These are phyloP conservation scores for Tetrahymena elliotti DNA, from an alignment of 73 alveolate species.

Conservation along the genomic window DNA sequence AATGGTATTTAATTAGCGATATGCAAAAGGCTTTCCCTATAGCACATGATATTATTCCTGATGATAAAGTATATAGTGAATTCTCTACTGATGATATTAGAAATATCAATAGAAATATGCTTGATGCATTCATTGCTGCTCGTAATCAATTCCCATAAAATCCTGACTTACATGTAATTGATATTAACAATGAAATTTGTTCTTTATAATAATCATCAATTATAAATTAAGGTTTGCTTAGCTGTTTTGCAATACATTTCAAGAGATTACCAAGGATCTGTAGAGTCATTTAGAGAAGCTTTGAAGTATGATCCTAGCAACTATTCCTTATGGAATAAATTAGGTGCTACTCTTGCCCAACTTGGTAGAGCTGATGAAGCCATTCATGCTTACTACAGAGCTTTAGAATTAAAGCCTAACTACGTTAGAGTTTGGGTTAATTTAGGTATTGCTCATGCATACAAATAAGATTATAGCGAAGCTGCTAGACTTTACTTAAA, in stretches of 20 bases:
- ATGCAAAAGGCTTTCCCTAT: neutral
- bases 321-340: conserved; percentile 80
- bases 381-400: conserved; percentile 59
- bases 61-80: neutral
- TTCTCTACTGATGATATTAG: conserved; percentile 11
- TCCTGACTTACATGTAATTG: conserved; percentile 17
- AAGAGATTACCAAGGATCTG: conserved; percentile 57
- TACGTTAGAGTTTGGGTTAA: conserved; percentile 84
- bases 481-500: conserved; percentile 68
- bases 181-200: too few relatives aligned
- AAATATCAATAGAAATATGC: conserved; percentile 18
- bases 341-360: conserved; percentile 88
- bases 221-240: neutral
- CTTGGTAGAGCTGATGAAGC: conserved; percentile 56
- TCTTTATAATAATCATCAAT: too few relatives aligned
- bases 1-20: conserved; percentile 18
- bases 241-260: conserved; percentile 59
- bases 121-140: conserved; percentile 52
- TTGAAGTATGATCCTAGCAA: conserved; percentile 64
- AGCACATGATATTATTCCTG: conserved; percentile 10
- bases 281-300: conserved; percentile 52
- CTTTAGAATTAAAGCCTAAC: conserved; percentile 80
- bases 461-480: conserved; percentile 39
- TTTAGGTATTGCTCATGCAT: conserved; percentile 73
- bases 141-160: conserved; percentile 45